Evolutionary conservation across 2,329 filamentous ascomycete species (phyloP).

Genomic region (Cladorrhinum sp.): DNA sequence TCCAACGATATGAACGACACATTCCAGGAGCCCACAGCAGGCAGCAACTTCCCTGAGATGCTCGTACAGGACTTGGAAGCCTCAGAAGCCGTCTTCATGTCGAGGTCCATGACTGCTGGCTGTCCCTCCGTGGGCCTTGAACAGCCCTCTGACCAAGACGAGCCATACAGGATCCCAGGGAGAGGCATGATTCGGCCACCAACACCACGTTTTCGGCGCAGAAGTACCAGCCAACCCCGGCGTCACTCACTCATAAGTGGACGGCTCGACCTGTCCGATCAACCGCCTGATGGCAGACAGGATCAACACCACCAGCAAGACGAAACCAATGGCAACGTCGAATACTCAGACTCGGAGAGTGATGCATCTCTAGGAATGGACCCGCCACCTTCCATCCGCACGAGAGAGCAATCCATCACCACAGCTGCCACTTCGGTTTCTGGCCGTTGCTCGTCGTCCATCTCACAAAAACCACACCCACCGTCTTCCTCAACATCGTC

Average conservation of each 20-base stretch:
- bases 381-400: constrained; percentile 31
- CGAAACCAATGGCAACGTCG: background rate
- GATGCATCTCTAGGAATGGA: constrained; percentile 37
- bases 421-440: constrained; percentile 42
- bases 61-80: constrained; percentile 53
- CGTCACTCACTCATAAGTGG: background rate
- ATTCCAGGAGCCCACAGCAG: constrained; percentile 24
- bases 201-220: constrained; percentile 5
- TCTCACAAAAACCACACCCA: constrained; percentile 25
- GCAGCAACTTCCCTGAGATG: constrained; percentile 53
- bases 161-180: constrained; percentile 7
- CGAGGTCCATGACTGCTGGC: constrained; percentile 53
- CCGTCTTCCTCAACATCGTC: constrained; percentile 10
- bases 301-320: background rate
- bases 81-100: constrained; percentile 46
- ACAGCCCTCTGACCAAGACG: constrained; percentile 22
- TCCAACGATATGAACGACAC: constrained; percentile 11
- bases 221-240: background rate
- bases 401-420: constrained; percentile 37
- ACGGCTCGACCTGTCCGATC: background rate
- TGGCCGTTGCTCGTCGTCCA: constrained; percentile 31
- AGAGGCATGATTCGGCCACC: constrained; percentile 5
- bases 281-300: constrained; percentile 5
- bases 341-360: constrained; percentile 31
- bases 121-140: constrained; percentile 40